A percentile compares a stretch with the other conserved stretches of the same genome.
These are phyloP conservation scores for Globisporangium splendens DNA, from an alignment of 352 stramenopile species.

Conservation along the genomic window DNA sequence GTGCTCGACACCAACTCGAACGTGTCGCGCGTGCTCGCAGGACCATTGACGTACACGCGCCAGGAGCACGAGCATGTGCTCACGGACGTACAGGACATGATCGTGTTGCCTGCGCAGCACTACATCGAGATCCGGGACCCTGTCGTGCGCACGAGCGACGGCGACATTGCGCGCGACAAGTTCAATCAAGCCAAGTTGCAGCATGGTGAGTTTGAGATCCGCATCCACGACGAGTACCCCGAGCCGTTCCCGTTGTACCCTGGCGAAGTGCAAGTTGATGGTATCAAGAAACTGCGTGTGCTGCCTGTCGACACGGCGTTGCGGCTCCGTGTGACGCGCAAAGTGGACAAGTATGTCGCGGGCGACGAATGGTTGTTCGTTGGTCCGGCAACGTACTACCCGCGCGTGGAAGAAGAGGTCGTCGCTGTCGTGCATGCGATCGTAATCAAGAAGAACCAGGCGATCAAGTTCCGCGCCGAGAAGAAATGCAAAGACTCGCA, in stretches of 20 bases:
- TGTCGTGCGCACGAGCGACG: slow-evolving; percentile 43
- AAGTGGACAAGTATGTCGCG: slow-evolving; percentile 48
- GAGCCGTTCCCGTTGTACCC: slow-evolving; percentile 79
- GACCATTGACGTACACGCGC: slow-evolving; percentile 74
- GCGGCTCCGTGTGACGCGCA: slow-evolving; percentile 57
- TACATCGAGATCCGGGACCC: slow-evolving; percentile 78
- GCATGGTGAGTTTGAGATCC: slow-evolving; percentile 76
- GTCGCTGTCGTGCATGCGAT: slow-evolving; percentile 46
- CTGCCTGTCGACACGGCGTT: slow-evolving; percentile 62
- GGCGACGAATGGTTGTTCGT: slow-evolving; percentile 80
- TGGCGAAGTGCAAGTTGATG: slow-evolving; percentile 55
- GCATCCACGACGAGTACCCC: slow-evolving; percentile 66
- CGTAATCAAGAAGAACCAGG: slow-evolving; percentile 78
- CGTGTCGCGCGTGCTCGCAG: slow-evolving; percentile 71
- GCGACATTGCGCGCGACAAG: slow-evolving; percentile 51
- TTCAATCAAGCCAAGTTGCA: slow-evolving; percentile 77
- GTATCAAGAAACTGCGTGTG: slow-evolving; percentile 51
- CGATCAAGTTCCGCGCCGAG: slow-evolving; percentile 74
- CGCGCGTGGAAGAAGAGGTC: slow-evolving; percentile 70
- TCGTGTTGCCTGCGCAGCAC: slow-evolving; percentile 70
- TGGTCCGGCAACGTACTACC: slow-evolving; percentile 69
- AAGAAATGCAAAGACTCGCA: slow-evolving; percentile 79
- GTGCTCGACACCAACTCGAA: slow-evolving; percentile 86
- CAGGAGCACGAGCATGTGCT: slow-evolving; percentile 79
- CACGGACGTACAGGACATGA: slow-evolving; percentile 61